Evolutionary conservation across 148 eudicot species (phyloP), one percentile per base, ranked within the genome.

Genomic region (Cornus florida): DNA sequence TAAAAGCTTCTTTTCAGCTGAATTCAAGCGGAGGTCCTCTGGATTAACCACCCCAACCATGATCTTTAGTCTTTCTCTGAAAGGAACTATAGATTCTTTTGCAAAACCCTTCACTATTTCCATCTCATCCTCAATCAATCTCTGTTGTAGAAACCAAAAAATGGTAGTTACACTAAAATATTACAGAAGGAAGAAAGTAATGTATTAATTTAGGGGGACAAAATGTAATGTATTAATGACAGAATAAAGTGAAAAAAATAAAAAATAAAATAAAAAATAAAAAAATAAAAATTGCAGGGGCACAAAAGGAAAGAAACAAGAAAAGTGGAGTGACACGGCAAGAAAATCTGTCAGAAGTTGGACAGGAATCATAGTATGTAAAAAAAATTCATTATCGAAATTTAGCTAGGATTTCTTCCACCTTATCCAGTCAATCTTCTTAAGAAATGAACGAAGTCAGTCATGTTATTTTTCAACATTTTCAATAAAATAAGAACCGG

Each of bases 61-160:
- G 70, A 95, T 91, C 70, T 95, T 95, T n/a, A 95, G 86, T 81
- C 98, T 92, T 23, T 95, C 98, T 83, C 97, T 84, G 88, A 72
- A 93, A 80, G 93, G 87, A 86, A 93, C 89, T 20, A 76, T 8
- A 24, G 89, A 81, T 74, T 93, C 94, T 80, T 82, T 88, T 24
- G 86, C 78, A 73, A 92, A 89, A 59, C 93, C 87, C 77, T 88
- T 90, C 35, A 84, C 86, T 56, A 80, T 88, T 85, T 92, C 98
- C 76, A 84, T 81, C 62, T 92, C 98, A 68, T 95, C 86, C 8
- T 81, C 89, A 20, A 92, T 78, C 35, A 94, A 70, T 73, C 84
- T 92, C 98, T 94, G 89, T 69, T 16, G 23, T 62, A 62, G 23
- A 76, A 80, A 67, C 78, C 69, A 75, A 50, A 22, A 50, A 0